These are phyloP conservation scores for Chlorella sp. DNA, from an alignment of 139 green algal species.

Conservation along the genomic window DNA sequence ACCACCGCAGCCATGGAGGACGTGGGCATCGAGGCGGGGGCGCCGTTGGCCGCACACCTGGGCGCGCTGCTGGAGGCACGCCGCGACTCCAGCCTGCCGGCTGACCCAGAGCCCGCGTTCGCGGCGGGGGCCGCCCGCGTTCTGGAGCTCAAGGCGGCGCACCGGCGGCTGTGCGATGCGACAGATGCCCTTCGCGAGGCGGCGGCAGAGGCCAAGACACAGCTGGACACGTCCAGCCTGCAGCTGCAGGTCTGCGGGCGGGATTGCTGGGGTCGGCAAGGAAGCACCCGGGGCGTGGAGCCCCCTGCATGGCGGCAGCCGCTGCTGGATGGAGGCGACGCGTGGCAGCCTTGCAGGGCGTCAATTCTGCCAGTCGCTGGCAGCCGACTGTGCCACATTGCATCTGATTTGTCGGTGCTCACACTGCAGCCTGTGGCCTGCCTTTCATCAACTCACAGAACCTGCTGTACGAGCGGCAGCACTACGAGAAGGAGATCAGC, in stretches of 20 bases:
- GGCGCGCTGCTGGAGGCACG: conserved; percentile 12
- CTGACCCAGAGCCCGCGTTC: neutral
- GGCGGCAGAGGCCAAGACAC: conserved; percentile 60
- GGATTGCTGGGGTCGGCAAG: too few species aligned
- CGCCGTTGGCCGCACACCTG: neutral
- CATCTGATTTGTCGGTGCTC: too few species aligned
- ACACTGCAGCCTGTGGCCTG: too few species aligned
- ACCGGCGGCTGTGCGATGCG: conserved; percentile 37
- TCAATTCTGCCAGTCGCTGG: too few species aligned
- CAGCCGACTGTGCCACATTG: too few species aligned
- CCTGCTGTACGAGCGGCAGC: conserved; percentile 75
- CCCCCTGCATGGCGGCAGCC: too few species aligned
- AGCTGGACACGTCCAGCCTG: conserved; percentile 65
- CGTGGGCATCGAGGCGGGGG: too few species aligned
- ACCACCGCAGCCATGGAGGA: too few species aligned
- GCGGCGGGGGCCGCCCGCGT: conserved; percentile 1
- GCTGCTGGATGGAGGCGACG: too few species aligned
- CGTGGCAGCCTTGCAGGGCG: too few species aligned
- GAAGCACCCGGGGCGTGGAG: too few species aligned
- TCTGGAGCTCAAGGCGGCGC: conserved; percentile 35
- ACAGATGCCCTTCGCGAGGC: conserved; percentile 64
- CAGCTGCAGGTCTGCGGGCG: conserved; percentile 42
- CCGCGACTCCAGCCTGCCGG: neutral
- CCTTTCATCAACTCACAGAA: too few species aligned
- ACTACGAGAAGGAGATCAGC: conserved; percentile 81